phyloP scores from a whole-genome alignment of 305 asterid species.

The Solanum aculeatissimum region DNA sequence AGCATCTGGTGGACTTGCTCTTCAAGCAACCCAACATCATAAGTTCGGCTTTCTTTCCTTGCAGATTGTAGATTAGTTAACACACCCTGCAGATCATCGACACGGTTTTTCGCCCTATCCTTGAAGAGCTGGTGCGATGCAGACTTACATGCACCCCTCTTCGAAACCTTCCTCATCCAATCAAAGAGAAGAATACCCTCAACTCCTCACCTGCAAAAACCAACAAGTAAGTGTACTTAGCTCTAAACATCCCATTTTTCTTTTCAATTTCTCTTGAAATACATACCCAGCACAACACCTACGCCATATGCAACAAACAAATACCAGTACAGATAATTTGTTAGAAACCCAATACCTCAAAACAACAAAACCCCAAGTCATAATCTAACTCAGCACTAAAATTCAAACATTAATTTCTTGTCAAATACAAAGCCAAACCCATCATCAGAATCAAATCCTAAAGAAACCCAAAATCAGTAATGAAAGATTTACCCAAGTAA shows the following conservation, averaged over 20 bases:
- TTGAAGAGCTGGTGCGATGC: constrained; percentile 84
- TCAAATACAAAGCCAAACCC: not conserved
- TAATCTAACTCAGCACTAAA: not conserved
- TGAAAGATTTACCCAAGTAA: not conserved
- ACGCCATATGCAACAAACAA: not conserved
- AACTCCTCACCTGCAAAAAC: constrained; percentile 22
- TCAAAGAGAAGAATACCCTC: constrained; percentile 6
- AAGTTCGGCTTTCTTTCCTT: constrained; percentile 75
- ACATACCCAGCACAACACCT: not conserved
- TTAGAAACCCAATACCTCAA: not conserved
- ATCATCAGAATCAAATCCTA: not conserved
- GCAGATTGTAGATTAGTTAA: constrained; percentile 73
- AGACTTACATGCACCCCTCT: constrained; percentile 75
- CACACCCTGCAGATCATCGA: constrained; percentile 90
- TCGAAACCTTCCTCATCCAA: constrained; percentile 65
- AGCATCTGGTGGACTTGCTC: constrained; percentile 98
- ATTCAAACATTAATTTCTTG: not conserved
- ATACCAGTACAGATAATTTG: not conserved
- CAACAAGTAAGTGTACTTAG: not conserved
- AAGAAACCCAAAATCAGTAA: not conserved
- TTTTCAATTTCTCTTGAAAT: not conserved
- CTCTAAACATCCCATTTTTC: not conserved
- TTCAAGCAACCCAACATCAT: constrained; percentile 73
- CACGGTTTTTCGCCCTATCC: constrained; percentile 88
- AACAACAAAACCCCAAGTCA: not conserved